Conservation (phyloP, 331 rosid species). For the Malus hybrid region DNA sequence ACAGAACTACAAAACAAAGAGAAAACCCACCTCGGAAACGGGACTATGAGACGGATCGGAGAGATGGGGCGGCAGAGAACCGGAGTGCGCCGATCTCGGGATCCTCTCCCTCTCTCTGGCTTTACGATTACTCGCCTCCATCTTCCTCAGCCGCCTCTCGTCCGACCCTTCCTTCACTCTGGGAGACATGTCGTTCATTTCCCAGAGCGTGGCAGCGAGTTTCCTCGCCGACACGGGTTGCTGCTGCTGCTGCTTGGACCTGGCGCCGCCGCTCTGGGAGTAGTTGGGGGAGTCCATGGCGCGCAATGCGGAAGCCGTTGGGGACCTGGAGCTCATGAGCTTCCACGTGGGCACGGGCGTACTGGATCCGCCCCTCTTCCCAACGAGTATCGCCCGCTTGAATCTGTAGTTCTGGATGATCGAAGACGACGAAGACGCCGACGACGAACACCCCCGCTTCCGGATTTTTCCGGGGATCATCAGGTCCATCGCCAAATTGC, state of each 20-base stretch:
- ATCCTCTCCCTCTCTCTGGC: conserved; percentile 67
- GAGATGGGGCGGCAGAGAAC: conserved; percentile 91
- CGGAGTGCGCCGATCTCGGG: conserved; percentile 70
- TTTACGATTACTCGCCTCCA: conserved; percentile 32
- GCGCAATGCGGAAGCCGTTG: conserved; percentile 47
- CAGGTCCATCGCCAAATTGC: conserved; percentile 37
- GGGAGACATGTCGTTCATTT: conserved; percentile 94
- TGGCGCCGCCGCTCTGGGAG: conserved; percentile 31
- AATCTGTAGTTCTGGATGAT: conserved; percentile 76
- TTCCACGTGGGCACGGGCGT: conserved; percentile 97
- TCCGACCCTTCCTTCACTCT: conserved; percentile 46
- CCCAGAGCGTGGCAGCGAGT: conserved; percentile 99
- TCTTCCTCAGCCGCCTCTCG: conserved; percentile 46
- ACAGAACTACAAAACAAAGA: background rate
- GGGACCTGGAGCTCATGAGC: conserved; percentile 69
- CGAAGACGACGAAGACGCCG: conserved; percentile 91
- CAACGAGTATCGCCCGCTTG: conserved; percentile 79
- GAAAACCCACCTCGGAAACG: conserved; percentile 59
- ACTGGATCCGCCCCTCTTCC: conserved; percentile 78
- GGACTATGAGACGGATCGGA: conserved; percentile 99
- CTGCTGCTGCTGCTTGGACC: conserved; percentile 32
- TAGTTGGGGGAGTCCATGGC: conserved; percentile 53
- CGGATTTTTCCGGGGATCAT: conserved; percentile 85
- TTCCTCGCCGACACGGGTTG: conserved; percentile 91
- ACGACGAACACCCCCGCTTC: conserved; percentile 91